These are phyloP conservation scores for Clarkia xantiana DNA, from an alignment of 345 rosid species.

Conservation along the genomic window DNA sequence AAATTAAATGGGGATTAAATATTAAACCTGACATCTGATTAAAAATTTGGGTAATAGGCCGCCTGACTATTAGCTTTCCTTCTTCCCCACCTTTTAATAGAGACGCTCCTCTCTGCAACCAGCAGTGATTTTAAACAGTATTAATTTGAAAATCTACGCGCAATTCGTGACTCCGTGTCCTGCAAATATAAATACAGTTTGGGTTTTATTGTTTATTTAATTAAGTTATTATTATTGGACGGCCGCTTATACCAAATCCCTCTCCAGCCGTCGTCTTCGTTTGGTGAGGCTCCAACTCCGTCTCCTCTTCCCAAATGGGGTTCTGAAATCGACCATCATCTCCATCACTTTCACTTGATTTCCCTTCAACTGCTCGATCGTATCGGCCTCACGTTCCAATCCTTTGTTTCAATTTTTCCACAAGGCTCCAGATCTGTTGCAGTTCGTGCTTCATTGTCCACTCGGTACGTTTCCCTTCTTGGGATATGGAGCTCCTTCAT, in stretches of 20 bases:
- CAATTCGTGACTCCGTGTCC: constrained; percentile 12
- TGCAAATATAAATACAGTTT: too few relatives aligned
- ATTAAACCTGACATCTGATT: too few relatives aligned
- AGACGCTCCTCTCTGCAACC: too few relatives aligned
- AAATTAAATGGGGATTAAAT: too few relatives aligned
- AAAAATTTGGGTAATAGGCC: too few relatives aligned
- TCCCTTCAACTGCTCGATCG: not conserved
- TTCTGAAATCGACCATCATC: constrained; percentile 1
- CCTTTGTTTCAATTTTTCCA: too few relatives aligned
- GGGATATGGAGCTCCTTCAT: too few relatives aligned
- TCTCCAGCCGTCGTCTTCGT: constrained; percentile 2
- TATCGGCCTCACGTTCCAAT: not conserved
- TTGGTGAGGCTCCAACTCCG: not conserved
- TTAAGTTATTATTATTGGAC: not conserved
- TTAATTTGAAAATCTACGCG: constrained; percentile 36
- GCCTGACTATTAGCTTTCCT: too few relatives aligned
- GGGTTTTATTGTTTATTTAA: too few relatives aligned
- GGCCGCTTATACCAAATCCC: not conserved
- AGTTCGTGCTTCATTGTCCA: too few relatives aligned
- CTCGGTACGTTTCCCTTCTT: too few relatives aligned
- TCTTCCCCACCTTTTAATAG: too few relatives aligned
- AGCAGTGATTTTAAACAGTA: constrained; percentile 9
- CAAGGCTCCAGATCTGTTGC: not conserved
- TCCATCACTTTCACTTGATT: not conserved
- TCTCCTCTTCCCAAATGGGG: constrained; percentile 4